Base-by-base conservation (phyloP, 257 asterid species). In the Nicotiana attenuata region DNA sequence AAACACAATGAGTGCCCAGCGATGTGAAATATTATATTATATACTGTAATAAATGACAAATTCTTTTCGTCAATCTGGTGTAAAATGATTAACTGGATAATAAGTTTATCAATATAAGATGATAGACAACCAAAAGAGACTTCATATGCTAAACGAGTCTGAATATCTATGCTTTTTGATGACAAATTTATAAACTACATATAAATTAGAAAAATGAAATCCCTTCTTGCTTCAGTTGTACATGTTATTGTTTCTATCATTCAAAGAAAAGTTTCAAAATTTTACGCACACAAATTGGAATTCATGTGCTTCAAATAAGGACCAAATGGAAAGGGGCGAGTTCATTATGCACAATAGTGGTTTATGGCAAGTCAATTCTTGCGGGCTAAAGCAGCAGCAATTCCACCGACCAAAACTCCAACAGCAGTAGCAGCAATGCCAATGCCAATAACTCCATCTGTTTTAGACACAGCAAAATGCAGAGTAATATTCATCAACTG, bases 341-440 rank as follows among this genome's bases (percentile, higher is more conserved):
- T 50, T 47, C 81, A 28, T 10, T 2, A 56, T 63, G 82, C 47
- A 63, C 59, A 47, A 19, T 45, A 19, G 65, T 24, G 0, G 28
- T 71, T 71, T 71, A 45, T 45, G 60, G 50, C 31, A 28, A 6
- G 22, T 94, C 92, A 94, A 76, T 93, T 93, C 91, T 89, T 94
- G 85, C 97, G 97, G 47, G 88, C 65, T 0, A 92, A 66, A 33
- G 90, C 93, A n/a, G 94, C 98, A 5, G 94, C 93, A 63, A 94
- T 83, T 35, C 98, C 97, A 71, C 98, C 98, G 52, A 90, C 97
- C 86, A 94, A 50, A 60, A 94, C 91, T 60, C 97, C 97, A 35
- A 90, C 93, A 81, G 96, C 97, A 82, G 96, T 91, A 75, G 97
- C 93, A 87, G 98, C 93, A 82, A 94, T 94, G 67, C 97, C 97